These are phyloP conservation scores for Populus nigra DNA, from an alignment of 345 rosid species.

Conservation along the genomic window DNA sequence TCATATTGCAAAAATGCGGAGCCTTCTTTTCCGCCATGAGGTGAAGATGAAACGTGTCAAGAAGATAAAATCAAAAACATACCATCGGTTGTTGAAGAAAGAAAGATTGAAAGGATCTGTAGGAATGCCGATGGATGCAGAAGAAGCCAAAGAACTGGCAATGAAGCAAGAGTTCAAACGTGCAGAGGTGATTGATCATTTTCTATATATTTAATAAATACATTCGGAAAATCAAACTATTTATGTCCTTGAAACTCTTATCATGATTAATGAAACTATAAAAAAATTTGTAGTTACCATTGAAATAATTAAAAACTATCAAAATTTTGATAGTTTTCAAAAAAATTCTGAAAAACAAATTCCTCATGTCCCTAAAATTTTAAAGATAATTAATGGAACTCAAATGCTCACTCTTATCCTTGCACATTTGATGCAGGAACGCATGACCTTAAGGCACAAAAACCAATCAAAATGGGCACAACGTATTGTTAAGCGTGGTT, in stretches of 20 bases:
- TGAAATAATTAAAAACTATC: not conserved
- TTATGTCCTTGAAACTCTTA: not conserved
- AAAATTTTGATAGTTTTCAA: not conserved
- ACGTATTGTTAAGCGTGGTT: constrained; percentile 67
- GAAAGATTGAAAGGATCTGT: constrained; percentile 49
- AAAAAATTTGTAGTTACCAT: too few relatives aligned
- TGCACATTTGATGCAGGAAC: constrained; percentile 55
- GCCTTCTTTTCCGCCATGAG: constrained; percentile 87
- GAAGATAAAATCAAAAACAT: constrained; percentile 89
- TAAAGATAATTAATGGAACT: not conserved
- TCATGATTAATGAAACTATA: not conserved
- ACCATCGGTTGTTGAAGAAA: constrained; percentile 68
- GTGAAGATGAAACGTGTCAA: constrained; percentile 73
- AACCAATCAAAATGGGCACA: constrained; percentile 82
- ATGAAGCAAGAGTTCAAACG: constrained; percentile 70
- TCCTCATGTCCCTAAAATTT: not conserved
- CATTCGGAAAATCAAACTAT: not conserved
- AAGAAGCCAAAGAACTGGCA: constrained; percentile 76
- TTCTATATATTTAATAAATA: not conserved
- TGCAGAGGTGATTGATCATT: constrained; percentile 59
- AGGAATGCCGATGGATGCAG: constrained; percentile 68
- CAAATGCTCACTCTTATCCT: constrained; percentile 3
- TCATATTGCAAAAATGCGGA: constrained; percentile 79
- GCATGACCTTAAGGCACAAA: constrained; percentile 75
- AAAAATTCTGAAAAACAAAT: too few relatives aligned